These are phyloP conservation scores for Colletotrichum destructivum DNA, from an alignment of 2,329 filamentous ascomycete genomes.

Conservation along the genomic window DNA sequence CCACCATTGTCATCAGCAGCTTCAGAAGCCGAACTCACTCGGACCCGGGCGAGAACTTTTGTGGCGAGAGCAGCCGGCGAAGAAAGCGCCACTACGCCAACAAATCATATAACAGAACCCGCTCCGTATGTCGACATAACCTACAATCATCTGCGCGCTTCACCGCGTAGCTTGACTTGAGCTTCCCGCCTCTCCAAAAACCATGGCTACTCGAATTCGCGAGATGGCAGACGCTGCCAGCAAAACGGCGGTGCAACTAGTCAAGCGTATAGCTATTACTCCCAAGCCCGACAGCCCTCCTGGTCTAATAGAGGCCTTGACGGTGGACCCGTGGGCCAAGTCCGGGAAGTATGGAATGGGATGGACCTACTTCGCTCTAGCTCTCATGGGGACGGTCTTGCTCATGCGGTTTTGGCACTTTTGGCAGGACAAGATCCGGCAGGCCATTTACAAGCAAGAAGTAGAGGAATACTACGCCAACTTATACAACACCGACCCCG, in stretches of 20 bases:
- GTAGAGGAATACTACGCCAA: constrained; percentile 75
- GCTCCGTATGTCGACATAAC: constrained; percentile 48
- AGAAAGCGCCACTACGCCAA: not conserved
- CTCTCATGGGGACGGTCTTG: constrained; percentile 77
- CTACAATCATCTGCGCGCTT: constrained; percentile 45
- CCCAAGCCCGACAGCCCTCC: constrained; percentile 72
- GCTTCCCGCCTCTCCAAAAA: constrained; percentile 39
- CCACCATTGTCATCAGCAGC: constrained; percentile 14
- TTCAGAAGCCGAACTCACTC: not conserved
- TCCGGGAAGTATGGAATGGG: constrained; percentile 89
- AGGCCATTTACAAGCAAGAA: constrained; percentile 89
- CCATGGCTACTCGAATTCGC: constrained; percentile 60
- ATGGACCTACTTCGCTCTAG: constrained; percentile 90
- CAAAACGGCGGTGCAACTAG: constrained; percentile 55
- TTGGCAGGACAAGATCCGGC: constrained; percentile 94
- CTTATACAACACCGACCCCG: constrained; percentile 66
- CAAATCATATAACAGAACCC: constrained; percentile 4
- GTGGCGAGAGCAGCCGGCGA: not conserved
- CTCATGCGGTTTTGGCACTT: constrained; percentile 85
- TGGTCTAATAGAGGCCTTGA: constrained; percentile 73
- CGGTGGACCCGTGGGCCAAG: constrained; percentile 83
- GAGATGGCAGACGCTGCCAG: constrained; percentile 53
- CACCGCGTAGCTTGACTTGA: constrained; percentile 40
- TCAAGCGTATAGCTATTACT: constrained; percentile 73
- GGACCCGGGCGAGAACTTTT: not conserved